Evolutionary conservation across 345 rosid genomes (phyloP).

Genomic region (Excoecaria agallocha): DNA sequence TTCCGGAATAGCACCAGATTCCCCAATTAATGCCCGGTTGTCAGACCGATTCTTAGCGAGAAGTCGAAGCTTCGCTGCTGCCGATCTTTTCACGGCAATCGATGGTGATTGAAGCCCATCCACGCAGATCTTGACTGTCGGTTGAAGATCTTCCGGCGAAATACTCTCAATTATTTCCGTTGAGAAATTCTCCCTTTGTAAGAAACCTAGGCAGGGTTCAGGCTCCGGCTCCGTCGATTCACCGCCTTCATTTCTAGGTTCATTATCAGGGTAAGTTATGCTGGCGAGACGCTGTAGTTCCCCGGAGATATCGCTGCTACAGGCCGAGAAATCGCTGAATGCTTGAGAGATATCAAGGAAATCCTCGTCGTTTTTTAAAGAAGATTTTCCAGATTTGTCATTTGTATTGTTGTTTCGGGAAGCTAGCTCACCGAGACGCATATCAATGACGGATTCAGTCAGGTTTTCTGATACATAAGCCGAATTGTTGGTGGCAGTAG

Average conservation of each 20-base stretch:
- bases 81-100: slow-evolving; percentile 75
- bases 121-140: slow-evolving; percentile 86
- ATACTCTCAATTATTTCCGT: slow-evolving; percentile 90
- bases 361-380: slow-evolving; percentile 35
- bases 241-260: slow-evolving; percentile 14
- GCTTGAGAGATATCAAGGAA: slow-evolving; percentile 75
- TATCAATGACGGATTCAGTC: slow-evolving; percentile 78
- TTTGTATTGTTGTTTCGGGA: slow-evolving; percentile 17
- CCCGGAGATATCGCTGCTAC: slow-evolving; percentile 92
- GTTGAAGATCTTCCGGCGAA: slow-evolving; percentile 96
- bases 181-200: slow-evolving; percentile 78
- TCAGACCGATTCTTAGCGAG: slow-evolving; percentile 86
- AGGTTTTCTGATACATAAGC: slow-evolving; percentile 66
- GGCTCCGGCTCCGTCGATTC: slow-evolving; percentile 34
- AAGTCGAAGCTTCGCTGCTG: slow-evolving; percentile 85
- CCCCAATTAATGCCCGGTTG: slow-evolving; percentile 79
- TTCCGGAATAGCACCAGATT: slow-evolving; percentile 89
- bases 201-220: slow-evolving; percentile 80
- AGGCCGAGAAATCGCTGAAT: slow-evolving; percentile 78
- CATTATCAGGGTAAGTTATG: slow-evolving; percentile 49
- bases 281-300: slow-evolving; percentile 87
- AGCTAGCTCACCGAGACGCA: slow-evolving; percentile 85
- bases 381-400: slow-evolving; percentile 38
- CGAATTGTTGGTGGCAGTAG: slow-evolving; percentile 44
- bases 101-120: slow-evolving; percentile 74